Evolutionary conservation across 2,329 filamentous ascomycete species (phyloP).

Genomic region (Claviceps sp.): DNA sequence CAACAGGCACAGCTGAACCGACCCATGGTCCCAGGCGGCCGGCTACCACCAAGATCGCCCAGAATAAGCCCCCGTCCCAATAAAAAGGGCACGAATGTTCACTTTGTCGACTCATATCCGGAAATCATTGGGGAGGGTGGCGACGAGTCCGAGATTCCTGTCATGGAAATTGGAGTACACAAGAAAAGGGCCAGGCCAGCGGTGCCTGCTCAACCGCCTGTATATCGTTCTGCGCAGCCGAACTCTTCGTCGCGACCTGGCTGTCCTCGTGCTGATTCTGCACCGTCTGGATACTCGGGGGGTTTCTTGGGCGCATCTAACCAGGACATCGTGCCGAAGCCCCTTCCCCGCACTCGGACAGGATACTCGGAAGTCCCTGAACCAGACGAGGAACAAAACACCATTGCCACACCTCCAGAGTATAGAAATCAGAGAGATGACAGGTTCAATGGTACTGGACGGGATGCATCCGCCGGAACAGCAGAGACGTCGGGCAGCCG

Average conservation of each 20-base stretch:
- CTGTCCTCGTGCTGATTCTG: slow-evolving; percentile 3
- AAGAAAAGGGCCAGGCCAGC: slow-evolving; percentile 31
- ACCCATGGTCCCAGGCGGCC: slow-evolving; percentile 23
- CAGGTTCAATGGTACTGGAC: slow-evolving; percentile 19
- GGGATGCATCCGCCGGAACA: slow-evolving; percentile 25
- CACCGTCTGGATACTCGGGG: slow-evolving; percentile 1
- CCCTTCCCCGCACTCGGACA: slow-evolving; percentile 45
- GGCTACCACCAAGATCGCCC: slow-evolving; percentile 29
- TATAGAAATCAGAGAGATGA: not conserved
- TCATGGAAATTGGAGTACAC: slow-evolving; percentile 52
- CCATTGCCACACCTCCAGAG: not conserved
- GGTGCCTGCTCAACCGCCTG: slow-evolving; percentile 12
- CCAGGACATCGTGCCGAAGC: slow-evolving; percentile 38
- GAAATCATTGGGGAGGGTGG: slow-evolving; percentile 85
- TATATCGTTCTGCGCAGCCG: slow-evolving; percentile 2
- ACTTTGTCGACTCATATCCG: slow-evolving; percentile 58
- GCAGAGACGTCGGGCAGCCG: slow-evolving; percentile 27
- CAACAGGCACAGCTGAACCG: slow-evolving; percentile 30
- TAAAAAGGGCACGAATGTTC: slow-evolving; percentile 59
- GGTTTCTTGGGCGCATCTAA: slow-evolving; percentile 8
- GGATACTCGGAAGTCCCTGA: slow-evolving; percentile 29
- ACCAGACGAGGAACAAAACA: slow-evolving; percentile 7
- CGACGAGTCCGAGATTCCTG: slow-evolving; percentile 65
- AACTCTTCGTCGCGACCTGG: not conserved
- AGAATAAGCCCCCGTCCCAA: slow-evolving; percentile 31